Conservation (phyloP, 2,329 filamentous ascomycete genomes). For the Dryadomyces quercus-mongolicae region DNA sequence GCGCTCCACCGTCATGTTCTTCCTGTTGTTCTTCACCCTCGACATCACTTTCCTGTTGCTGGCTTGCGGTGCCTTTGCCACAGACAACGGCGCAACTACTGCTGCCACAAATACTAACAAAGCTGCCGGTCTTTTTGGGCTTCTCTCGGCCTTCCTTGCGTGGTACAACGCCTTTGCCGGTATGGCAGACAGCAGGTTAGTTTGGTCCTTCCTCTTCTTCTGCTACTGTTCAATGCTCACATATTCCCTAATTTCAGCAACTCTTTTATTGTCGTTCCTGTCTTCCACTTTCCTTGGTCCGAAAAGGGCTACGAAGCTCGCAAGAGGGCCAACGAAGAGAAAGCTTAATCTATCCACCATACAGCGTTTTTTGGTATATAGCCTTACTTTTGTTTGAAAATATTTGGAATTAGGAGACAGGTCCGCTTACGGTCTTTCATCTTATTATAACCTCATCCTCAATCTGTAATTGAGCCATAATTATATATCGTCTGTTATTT, state of each 20-base stretch:
- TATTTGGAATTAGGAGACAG: too few species aligned
- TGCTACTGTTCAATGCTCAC: neutral
- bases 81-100: constrained; percentile 34
- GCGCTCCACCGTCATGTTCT: constrained; percentile 67
- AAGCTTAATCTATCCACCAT: neutral
- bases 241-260: constrained; percentile 38
- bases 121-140: constrained; percentile 68
- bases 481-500: too few species aligned
- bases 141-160: constrained; percentile 67
- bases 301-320: constrained; percentile 56
- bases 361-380: neutral
- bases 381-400: too few species aligned
- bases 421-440: too few species aligned
- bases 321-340: constrained; percentile 31
- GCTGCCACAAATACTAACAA: constrained; percentile 44
- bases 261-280: constrained; percentile 83
- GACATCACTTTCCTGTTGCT: constrained; percentile 67
- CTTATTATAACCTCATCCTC: too few species aligned
- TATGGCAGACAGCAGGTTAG: constrained; percentile 59
- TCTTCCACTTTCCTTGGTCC: constrained; percentile 92
- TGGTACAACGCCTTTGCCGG: constrained; percentile 83
- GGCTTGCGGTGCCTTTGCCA: constrained; percentile 47
- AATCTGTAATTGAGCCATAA: too few species aligned
- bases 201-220: constrained; percentile 7
- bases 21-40: constrained; percentile 63